These are phyloP conservation scores for Verbascum thapsus DNA, from an alignment of 257 asterid species.

Conservation along the genomic window DNA sequence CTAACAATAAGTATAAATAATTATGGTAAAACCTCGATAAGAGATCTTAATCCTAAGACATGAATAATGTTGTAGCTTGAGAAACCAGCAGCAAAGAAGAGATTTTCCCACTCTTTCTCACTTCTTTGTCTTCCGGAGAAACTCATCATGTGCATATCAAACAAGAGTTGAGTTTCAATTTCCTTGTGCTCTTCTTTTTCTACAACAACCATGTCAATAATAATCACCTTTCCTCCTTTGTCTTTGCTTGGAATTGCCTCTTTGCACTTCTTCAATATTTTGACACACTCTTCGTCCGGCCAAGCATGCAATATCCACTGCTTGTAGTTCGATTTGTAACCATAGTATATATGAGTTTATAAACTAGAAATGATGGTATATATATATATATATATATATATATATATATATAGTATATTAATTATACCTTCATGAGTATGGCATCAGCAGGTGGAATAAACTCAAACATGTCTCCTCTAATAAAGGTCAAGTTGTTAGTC, in stretches of 20 bases:
- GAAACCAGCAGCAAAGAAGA: not conserved
- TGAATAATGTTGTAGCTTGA: not conserved
- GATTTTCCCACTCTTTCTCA: not conserved
- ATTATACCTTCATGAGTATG: not conserved
- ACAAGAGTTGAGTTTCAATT: not conserved
- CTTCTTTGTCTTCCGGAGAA: not conserved
- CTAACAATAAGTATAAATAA: too few relatives aligned
- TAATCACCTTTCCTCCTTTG: not conserved
- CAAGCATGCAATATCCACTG: not conserved
- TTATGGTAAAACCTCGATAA: not conserved
- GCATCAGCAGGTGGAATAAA: not conserved
- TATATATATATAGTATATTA: too few relatives aligned
- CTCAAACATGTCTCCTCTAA: not conserved
- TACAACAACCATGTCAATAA: not conserved
- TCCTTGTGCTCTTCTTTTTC: not conserved
- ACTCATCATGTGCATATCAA: not conserved
- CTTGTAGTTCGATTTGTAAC: not conserved
- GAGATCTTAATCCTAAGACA: not conserved
- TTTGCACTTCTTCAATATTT: slow-evolving; percentile 7
- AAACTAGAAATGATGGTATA: too few relatives aligned
- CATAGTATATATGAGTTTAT: not conserved
- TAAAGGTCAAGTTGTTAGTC: not conserved
- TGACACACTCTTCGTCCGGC: not conserved
- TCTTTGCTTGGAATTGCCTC: slow-evolving; percentile 1
- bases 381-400: too few relatives aligned